These are phyloP conservation scores for Boletus eberwhitei DNA, from an alignment of 768 basidiomycete genomes.

Conservation along the genomic window DNA sequence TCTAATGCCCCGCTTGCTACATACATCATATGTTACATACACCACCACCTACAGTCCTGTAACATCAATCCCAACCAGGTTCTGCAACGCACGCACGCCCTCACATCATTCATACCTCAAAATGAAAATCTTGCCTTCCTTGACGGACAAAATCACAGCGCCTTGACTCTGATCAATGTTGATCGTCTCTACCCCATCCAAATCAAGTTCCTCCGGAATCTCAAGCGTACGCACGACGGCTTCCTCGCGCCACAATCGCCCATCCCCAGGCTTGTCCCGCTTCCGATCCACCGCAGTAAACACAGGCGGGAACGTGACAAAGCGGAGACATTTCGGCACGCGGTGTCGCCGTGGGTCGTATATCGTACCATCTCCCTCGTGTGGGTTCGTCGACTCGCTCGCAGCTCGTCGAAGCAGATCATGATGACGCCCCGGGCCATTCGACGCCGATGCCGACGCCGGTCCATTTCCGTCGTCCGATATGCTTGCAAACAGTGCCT, in stretches of 20 bases:
- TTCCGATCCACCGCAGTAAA: slow-evolving; percentile 22
- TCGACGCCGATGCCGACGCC: not conserved
- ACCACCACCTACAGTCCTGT: too few relatives aligned
- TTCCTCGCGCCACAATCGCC: slow-evolving; percentile 31
- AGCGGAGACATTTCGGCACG: slow-evolving; percentile 53
- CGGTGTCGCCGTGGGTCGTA: slow-evolving; percentile 26
- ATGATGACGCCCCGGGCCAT: not conserved
- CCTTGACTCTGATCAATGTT: slow-evolving; percentile 78
- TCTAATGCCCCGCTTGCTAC: not conserved
- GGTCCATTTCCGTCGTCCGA: slow-evolving; percentile 9
- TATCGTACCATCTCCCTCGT: slow-evolving; percentile 19
- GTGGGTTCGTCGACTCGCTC: slow-evolving; percentile 12
- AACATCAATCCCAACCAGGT: not conserved
- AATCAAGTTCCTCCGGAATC: slow-evolving; percentile 60
- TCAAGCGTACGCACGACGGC: slow-evolving; percentile 57
- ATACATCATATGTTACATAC: not conserved
- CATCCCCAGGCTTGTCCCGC: slow-evolving; percentile 17
- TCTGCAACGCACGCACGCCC: not conserved
- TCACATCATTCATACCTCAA: slow-evolving; percentile 52
- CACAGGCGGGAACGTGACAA: slow-evolving; percentile 66
- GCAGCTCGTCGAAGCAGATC: not conserved
- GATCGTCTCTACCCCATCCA: slow-evolving; percentile 68
- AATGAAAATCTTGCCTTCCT: slow-evolving; percentile 69
- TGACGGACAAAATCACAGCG: slow-evolving; percentile 65
- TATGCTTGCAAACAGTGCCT: slow-evolving; percentile 1